Percentiles rank a stretch among this genome's conserved stretches.
phyloP scores from a whole-genome alignment of 2,329 filamentous ascomycete genomes.

The Tolypocladium tropicale region DNA sequence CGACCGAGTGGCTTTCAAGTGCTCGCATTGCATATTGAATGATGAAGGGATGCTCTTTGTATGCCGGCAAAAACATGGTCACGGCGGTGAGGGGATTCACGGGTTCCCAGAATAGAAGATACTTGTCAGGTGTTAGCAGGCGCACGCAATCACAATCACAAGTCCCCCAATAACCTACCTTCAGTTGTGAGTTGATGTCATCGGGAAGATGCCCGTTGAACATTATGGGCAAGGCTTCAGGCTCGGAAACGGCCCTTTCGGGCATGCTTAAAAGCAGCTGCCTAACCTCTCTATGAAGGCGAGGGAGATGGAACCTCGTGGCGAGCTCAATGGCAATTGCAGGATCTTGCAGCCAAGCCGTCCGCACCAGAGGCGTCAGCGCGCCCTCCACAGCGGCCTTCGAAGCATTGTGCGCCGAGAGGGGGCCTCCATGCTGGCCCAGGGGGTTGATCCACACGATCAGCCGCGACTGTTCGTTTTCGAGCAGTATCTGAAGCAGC shows the following conservation, averaged over 20 bases:
- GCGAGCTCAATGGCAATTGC: constrained; percentile 79
- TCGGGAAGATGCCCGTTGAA: constrained; percentile 65
- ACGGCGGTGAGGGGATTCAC: constrained; percentile 89
- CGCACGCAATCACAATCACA: neutral
- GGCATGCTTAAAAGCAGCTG: constrained; percentile 74
- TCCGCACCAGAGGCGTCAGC: constrained; percentile 56
- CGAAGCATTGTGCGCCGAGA: constrained; percentile 27
- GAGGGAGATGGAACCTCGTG: constrained; percentile 66
- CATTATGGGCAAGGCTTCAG: constrained; percentile 74
- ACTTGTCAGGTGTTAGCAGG: constrained; percentile 35
- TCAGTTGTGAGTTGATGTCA: constrained; percentile 72
- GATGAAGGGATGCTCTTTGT: constrained; percentile 83
- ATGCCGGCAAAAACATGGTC: constrained; percentile 85
- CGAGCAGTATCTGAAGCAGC: constrained; percentile 68
- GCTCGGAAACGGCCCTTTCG: constrained; percentile 68
- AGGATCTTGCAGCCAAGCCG: constrained; percentile 80
- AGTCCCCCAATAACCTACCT: constrained; percentile 37
- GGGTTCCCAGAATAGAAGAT: constrained; percentile 84
- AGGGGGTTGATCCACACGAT: constrained; percentile 85
- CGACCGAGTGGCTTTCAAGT: constrained; percentile 87
- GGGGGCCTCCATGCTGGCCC: constrained; percentile 37
- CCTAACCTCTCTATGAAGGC: constrained; percentile 65
- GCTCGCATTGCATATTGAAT: constrained; percentile 96
- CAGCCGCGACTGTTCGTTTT: constrained; percentile 75
- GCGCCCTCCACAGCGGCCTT: constrained; percentile 32